Base-by-base conservation (phyloP, 2,329 filamentous ascomycete genomes). In the Botryotinia globosa region DNA sequence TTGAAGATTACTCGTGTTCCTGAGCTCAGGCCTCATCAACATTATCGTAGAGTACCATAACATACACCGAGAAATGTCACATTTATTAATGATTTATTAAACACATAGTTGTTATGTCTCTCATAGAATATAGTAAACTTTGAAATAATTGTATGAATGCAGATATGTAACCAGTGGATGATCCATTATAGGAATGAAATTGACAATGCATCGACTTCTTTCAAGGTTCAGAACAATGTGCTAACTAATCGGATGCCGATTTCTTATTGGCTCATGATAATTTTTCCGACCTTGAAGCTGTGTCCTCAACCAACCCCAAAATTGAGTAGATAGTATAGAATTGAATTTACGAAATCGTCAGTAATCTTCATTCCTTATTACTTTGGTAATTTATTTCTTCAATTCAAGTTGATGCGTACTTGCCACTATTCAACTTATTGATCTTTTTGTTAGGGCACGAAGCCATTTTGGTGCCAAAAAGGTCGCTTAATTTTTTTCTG, bases 401-500 rank as follows among this genome's bases (percentile, higher is more conserved):
- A 4, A 56, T 25, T 18, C 37, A 29, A 20, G 39, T 42, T 32
- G 48, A 56, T 42, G 37, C n/a, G 18, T 42, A 67, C 37, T 56
- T 67, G 65, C 48, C 48, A 22, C 25, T 18, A 25, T 29, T 25
- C 51, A 67, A 54, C 25, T n/a, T 39, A 56, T 10, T 56, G 14
- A 54, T 42, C 48, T 51, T 56, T 56, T 56, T 67, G 34, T 67
- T 67, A 67, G 65, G 65, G 65, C 65, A 67, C 54, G 65, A 67
- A 39, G 20, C 29, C 44, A 34, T 65, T 65, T 65, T 65, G 62
- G 29, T 67, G 32, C 65, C 10, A 67, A 67, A 72, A 72, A 68
- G 29, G 44, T 72, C 70, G 70, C 70, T 72, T 72, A 72, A 72
- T 61, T 72, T 68, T 72, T 67, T 39, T 39, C 54, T 56, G 51